Evolutionary conservation across 1,139 yeast genomes (phyloP), one percentile per base, ranked within the genome.

Genomic region (Kurtzmaniella natalensis): DNA sequence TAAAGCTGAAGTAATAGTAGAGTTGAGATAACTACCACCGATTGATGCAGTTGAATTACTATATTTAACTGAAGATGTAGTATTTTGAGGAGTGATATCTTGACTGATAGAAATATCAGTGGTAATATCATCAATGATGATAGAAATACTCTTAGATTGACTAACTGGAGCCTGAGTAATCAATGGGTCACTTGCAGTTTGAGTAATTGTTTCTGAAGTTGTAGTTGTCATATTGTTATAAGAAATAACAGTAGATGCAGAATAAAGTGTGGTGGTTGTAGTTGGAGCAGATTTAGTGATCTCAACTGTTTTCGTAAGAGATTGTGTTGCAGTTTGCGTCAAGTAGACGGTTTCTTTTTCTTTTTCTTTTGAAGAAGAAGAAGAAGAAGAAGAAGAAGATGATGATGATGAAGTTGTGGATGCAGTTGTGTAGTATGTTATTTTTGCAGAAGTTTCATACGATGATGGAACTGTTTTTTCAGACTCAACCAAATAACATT

Each of bases 111-210:
- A 31, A 11, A 32, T 8, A 6, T 21, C 37, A 5, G 21, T 15
- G 6, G 35, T 31, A 15, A 31, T 18, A 9, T 22, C 2, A 9
- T 24, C 16, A 9, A 22, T 31, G 16, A 38, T 31, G 31, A 50
- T 43, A 10, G 46, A 35, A 7, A 34, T 18, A 14, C 30, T n/a
- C 33, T 45, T 38, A 7, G 45, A 26, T 22, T 41, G 38, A 3
- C 50, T 38, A 8, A 44, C 43, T 3, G 50, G 55, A 5, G 54
- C 33, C 8, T 51, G 46, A 5, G 64, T 51, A 9, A 47, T 42
- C 32, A 61, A 51, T 5, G 70, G 70, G 35, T 61, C 47, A 19
- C 45, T 36, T 20, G 42, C 42, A 1, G 61, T 50, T n/a, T 44
- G 40, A 3, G 55, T 41, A 23, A 55, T 36, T 11, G 55, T 38